Percentiles rank a stretch among this genome's conserved stretches.
These are phyloP conservation scores for Metarhizium brunneum DNA, from an alignment of 2,329 filamentous ascomycete species.

Conservation along the genomic window DNA sequence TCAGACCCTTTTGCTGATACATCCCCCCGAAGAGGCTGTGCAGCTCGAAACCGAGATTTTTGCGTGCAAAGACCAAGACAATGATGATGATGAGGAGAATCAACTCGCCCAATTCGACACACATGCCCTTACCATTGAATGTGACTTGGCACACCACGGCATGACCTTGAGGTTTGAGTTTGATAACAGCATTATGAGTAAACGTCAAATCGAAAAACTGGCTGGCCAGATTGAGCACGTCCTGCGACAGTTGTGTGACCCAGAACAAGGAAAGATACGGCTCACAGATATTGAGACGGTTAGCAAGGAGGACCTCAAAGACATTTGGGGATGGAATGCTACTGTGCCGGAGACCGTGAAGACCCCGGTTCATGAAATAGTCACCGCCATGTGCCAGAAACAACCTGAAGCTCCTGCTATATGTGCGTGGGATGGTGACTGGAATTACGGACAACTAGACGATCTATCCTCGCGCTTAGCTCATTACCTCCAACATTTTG, in stretches of 20 bases:
- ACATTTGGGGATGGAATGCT: conserved; percentile 7
- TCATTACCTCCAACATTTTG: conserved; percentile 2
- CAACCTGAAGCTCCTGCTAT: conserved; percentile 7
- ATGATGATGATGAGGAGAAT: not conserved
- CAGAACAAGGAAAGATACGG: not conserved
- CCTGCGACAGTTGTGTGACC: not conserved
- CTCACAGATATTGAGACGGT: not conserved
- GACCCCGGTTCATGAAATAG: conserved; percentile 6
- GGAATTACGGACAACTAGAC: conserved; percentile 25
- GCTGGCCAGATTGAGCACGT: conserved; percentile 2
- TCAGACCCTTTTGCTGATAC: conserved; percentile 8
- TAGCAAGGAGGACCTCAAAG: conserved; percentile 4
- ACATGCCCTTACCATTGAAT: conserved; percentile 2
- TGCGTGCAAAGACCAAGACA: not conserved
- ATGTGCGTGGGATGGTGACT: conserved; percentile 28
- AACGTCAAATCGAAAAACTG: not conserved
- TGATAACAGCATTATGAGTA: not conserved
- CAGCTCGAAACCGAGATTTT: not conserved
- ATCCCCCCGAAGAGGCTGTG: not conserved
- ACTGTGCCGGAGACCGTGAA: conserved; percentile 2
- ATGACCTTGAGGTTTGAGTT: not conserved
- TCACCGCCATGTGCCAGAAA: not conserved
- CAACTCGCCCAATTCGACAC: conserved; percentile 1
- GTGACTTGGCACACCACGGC: not conserved
- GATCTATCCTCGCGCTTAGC: conserved; percentile 6